These are phyloP conservation scores for Trypanosomatidae sp. DNA, from an alignment of 208 protist species.

Conservation along the genomic window DNA sequence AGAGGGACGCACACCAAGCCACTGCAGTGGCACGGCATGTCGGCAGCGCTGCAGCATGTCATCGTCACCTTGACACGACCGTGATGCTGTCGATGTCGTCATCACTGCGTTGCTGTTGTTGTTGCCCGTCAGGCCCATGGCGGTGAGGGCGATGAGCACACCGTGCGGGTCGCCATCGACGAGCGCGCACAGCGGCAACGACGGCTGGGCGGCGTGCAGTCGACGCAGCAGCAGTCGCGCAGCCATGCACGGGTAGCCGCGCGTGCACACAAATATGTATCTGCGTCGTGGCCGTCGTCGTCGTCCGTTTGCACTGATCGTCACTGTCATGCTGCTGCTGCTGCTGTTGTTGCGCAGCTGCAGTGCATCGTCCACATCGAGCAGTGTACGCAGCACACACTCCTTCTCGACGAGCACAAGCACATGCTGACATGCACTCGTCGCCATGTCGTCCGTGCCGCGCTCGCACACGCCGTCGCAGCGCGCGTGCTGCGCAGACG, in stretches of 20 bases:
- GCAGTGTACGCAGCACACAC: slow-evolving; percentile 27
- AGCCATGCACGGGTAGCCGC: slow-evolving; percentile 66
- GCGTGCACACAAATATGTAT: slow-evolving; percentile 41
- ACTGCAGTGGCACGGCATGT: too few relatives aligned
- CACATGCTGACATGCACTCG: slow-evolving; percentile 1
- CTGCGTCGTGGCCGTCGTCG: background rate
- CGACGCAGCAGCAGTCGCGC: slow-evolving; percentile 28
- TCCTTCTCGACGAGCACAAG: slow-evolving; percentile 78
- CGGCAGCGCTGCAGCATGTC: too few relatives aligned
- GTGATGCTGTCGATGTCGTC: too few relatives aligned
- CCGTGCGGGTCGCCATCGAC: slow-evolving; percentile 80
- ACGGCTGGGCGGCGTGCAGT: slow-evolving; percentile 21
- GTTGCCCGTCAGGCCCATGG: slow-evolving; percentile 24
- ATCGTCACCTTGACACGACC: too few relatives aligned
- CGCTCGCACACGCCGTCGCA: slow-evolving; percentile 1
- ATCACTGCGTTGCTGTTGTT: too few relatives aligned
- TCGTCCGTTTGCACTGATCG: background rate
- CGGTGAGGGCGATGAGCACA: slow-evolving; percentile 46
- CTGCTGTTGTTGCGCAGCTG: background rate
- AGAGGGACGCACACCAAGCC: too few relatives aligned
- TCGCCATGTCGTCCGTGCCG: background rate
- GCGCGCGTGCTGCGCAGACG: slow-evolving; percentile 4
- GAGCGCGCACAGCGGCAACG: slow-evolving; percentile 29
- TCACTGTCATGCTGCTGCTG: background rate
- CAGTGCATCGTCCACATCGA: slow-evolving; percentile 3